Base-by-base conservation (phyloP, 2,329 filamentous ascomycete species). In the Ilyonectria sp. region DNA sequence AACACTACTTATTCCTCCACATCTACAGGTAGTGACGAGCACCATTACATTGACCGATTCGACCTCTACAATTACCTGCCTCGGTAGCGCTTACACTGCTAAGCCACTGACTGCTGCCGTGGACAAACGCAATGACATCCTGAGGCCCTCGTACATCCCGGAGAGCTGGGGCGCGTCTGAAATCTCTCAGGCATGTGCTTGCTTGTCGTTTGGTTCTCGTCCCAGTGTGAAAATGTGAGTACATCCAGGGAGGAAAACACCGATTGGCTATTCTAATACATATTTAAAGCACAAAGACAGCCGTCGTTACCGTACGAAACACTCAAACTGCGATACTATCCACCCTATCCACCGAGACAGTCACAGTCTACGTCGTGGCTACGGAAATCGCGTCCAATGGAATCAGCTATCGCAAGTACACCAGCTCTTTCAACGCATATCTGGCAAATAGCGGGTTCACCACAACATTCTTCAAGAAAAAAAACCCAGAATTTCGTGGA, bases 1-100 rank as follows among this genome's bases (percentile, higher is more conserved):
- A 10, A 26, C 6, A 29, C 10, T 33, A 11, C 31, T 11, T 11
- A 33, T 33, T 33, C 15, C 10, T 10, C 47, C 43, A 8, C 3
- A 6, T 4, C 13, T 31, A 7, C 29, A 52, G 47, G 26, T 3
- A 19, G 47, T 35, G 8, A 52, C 19, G 6, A 31, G 29, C 26
- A 59, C 44, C 6, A 17, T 50, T 6, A 54, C 37, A 1, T 31
- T 29, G 29, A 31, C 35, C 15, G 11, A 2, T 11, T 61, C 58
- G 17, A 23, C 35, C 4, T 31, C 49, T 9, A 54, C 47, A 3
- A 21, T 61, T 15, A 53, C 47, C 13, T 61, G 58, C 19, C 37
- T 61, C 6, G 47, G 33, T 19, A 46, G 58, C 23, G 58, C 58
- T 19, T 61, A 54, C 35, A 53, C 35, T 8, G 58, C 58, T 23